Conservation (phyloP, 2,329 filamentous ascomycete species). For the Aspergillus aculeatinus region DNA sequence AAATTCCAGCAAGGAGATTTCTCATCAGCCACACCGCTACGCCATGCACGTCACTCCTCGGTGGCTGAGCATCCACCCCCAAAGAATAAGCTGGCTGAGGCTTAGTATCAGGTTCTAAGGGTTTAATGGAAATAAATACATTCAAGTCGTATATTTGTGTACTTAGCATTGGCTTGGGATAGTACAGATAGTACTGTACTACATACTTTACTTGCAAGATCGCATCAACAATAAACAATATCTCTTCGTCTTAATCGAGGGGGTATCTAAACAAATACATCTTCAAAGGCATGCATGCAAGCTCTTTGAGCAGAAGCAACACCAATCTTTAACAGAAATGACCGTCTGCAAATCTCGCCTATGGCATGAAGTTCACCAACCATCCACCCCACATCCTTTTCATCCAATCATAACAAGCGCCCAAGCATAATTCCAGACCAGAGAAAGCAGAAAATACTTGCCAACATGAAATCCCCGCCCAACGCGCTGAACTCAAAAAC, state of each 20-base stretch:
- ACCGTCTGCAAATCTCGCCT: neutral
- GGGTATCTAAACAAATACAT: conserved; percentile 1
- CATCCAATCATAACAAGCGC: neutral
- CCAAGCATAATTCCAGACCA: neutral
- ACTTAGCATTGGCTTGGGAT: too few relatives aligned
- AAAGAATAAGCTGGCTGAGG: neutral
- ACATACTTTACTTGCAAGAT: too few relatives aligned
- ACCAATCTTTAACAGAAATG: neutral
- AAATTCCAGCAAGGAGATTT: neutral
- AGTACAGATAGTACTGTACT: too few relatives aligned
- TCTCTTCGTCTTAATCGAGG: neutral
- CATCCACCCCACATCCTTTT: neutral
- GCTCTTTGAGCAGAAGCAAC: neutral
- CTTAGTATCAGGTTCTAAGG: neutral
- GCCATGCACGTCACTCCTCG: neutral
- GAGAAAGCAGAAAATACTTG: neutral
- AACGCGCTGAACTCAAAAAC: neutral
- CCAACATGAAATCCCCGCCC: neutral
- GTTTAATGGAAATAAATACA: too few relatives aligned
- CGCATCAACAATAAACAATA: neutral
- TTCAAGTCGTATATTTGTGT: too few relatives aligned
- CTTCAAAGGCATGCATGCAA: neutral
- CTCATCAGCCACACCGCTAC: neutral
- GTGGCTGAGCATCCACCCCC: neutral
- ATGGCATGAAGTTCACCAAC: neutral